A percentile compares a stretch with the other conserved stretches of the same genome.
phyloP scores from a whole-genome alignment of 2,329 filamentous ascomycete genomes.

The Hypocrella siamensis region DNA sequence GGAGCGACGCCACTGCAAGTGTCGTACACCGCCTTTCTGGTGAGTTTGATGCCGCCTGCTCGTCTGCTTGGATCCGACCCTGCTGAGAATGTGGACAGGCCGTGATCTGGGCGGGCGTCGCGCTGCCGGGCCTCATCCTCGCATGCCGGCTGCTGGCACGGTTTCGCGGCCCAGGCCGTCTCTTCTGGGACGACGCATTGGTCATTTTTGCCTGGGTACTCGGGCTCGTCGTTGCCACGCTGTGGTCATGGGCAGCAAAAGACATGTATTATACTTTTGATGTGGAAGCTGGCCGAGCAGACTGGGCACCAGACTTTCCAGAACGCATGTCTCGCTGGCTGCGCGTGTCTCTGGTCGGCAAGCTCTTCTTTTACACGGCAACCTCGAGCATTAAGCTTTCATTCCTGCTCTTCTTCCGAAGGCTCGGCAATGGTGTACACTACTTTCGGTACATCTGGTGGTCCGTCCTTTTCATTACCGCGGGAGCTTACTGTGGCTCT shows the following conservation, averaged over 20 bases:
- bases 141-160: neutral
- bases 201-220: neutral
- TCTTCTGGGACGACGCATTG: slow-evolving; percentile 1
- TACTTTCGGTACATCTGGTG: slow-evolving; percentile 1
- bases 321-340: slow-evolving; percentile 1
- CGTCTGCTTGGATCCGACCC: neutral
- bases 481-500: neutral
- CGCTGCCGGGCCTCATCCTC: neutral
- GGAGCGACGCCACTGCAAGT: neutral
- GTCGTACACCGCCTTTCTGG: neutral
- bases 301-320: neutral
- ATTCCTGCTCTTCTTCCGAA: slow-evolving; percentile 1
- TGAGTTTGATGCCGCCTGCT: neutral
- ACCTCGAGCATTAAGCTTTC: neutral
- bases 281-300: neutral
- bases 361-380: slow-evolving; percentile 2
- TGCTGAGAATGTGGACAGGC: neutral
- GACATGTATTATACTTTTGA: slow-evolving; percentile 2
- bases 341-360: neutral
- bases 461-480: neutral
- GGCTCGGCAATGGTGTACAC: neutral
- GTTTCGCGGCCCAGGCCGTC: neutral
- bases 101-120: slow-evolving; percentile 1
- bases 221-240: neutral
- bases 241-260: slow-evolving; percentile 2